phyloP scores from a whole-genome alignment of 2,329 filamentous ascomycete genomes.

The Xylariaceae sp. region DNA sequence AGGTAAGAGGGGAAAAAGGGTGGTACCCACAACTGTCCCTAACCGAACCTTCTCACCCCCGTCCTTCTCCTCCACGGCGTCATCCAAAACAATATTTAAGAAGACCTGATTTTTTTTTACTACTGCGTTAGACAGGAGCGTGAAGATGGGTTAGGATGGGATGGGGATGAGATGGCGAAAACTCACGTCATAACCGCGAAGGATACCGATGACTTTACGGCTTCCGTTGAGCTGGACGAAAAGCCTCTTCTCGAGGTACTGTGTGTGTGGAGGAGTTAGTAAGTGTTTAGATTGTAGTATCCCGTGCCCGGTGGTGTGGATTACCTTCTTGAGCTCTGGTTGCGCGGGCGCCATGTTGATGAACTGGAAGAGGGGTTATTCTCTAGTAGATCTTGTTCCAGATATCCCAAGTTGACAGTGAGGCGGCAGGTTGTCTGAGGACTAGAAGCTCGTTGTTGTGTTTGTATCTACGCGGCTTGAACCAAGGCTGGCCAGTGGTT shows the following conservation, averaged over 20 bases:
- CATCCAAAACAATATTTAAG: constrained; percentile 95
- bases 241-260: constrained; percentile 99
- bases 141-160: too few relatives aligned
- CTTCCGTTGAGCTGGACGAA: constrained; percentile 98
- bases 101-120: constrained; percentile 82
- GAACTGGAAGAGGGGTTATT: too few relatives aligned
- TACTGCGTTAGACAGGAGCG: too few relatives aligned
- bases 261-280: constrained; percentile 16
- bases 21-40: constrained; percentile 79
- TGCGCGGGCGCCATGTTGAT: constrained; percentile 92
- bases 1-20: neutral
- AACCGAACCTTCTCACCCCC: constrained; percentile 85
- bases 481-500: neutral
- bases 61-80: constrained; percentile 90
- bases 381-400: too few relatives aligned
- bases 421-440: too few relatives aligned
- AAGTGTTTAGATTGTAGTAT: constrained; percentile 10
- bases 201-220: constrained; percentile 89
- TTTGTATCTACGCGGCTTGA: neutral
- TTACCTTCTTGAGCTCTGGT: constrained; percentile 96
- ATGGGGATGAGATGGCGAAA: too few relatives aligned
- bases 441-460: too few relatives aligned
- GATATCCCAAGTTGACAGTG: too few relatives aligned
- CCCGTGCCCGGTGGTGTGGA: neutral
- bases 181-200: constrained; percentile 92